A percentile compares a stretch with the other conserved stretches of the same genome.
These are phyloP conservation scores for Nicotiana rustica DNA, from an alignment of 305 asterid species.

Conservation along the genomic window DNA sequence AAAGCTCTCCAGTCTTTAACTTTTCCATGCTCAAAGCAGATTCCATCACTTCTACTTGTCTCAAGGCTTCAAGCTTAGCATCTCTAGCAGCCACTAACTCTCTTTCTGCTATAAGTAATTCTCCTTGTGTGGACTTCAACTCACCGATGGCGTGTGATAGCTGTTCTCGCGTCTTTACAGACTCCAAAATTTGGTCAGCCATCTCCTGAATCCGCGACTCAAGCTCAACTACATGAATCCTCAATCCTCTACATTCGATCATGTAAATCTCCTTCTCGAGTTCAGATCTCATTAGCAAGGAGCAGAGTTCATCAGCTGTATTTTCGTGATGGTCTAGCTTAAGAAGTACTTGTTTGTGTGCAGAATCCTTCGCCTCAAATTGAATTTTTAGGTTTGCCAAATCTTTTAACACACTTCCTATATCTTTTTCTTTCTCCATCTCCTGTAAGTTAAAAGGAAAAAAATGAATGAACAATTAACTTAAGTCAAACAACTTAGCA, in stretches of 20 bases:
- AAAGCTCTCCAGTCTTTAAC: constrained; percentile 45
- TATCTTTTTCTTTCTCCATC: constrained; percentile 44
- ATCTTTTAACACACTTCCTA: constrained; percentile 51
- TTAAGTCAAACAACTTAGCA: not conserved
- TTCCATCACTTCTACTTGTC: constrained; percentile 41
- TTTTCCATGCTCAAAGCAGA: constrained; percentile 45
- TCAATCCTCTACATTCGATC: constrained; percentile 48
- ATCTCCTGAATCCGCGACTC: constrained; percentile 45
- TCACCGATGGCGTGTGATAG: constrained; percentile 43
- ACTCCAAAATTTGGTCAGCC: constrained; percentile 40
- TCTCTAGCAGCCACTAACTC: constrained; percentile 43
- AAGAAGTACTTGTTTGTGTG: constrained; percentile 57
- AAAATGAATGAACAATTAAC: not conserved
- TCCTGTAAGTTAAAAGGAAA: constrained; percentile 38
- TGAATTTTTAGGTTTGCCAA: constrained; percentile 53
- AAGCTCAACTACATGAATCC: constrained; percentile 42
- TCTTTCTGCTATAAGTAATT: constrained; percentile 42
- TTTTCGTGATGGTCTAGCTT: constrained; percentile 56
- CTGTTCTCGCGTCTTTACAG: constrained; percentile 40
- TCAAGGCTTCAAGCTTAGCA: constrained; percentile 42
- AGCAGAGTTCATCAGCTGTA: constrained; percentile 53
- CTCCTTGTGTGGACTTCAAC: constrained; percentile 41
- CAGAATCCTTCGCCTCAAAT: constrained; percentile 63
- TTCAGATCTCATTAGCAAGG: constrained; percentile 53
- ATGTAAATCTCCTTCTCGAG: constrained; percentile 52